These are phyloP conservation scores for Euptelea pleiosperma DNA, from an alignment of 164 flowering plant genomes.

Conservation along the genomic window DNA sequence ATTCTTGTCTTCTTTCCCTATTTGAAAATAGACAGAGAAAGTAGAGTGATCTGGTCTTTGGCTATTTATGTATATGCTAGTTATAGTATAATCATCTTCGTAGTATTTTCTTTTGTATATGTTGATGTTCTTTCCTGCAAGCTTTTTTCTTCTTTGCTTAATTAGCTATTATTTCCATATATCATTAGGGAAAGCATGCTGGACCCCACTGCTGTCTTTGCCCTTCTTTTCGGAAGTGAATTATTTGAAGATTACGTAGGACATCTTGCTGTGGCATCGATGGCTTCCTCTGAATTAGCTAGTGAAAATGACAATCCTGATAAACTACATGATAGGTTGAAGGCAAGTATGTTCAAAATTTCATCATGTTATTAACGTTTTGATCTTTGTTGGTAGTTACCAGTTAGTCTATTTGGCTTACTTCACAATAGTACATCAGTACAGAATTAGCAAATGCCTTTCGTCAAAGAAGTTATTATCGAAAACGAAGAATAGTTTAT, in stretches of 20 bases:
- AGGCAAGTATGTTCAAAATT: constrained; percentile 48
- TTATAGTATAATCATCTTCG: not conserved
- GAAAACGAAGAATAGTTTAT: no score
- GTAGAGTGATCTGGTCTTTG: no score
- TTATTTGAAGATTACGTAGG: constrained; percentile 88
- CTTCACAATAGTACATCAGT: not conserved
- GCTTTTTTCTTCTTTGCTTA: not conserved
- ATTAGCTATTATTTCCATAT: constrained; percentile 1
- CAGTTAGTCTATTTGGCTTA: not conserved
- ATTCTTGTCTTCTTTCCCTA: no score
- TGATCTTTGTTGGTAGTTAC: not conserved
- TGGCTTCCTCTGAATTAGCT: constrained; percentile 77
- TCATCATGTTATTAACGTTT: not conserved
- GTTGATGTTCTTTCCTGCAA: not conserved
- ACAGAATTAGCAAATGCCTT: not conserved
- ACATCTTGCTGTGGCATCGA: constrained; percentile 84
- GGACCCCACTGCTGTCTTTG: constrained; percentile 86
- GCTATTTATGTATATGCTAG: no score
- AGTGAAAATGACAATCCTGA: constrained; percentile 55
- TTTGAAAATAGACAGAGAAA: no score
- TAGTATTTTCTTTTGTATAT: not conserved
- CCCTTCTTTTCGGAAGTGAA: constrained; percentile 94
- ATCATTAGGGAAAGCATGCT: constrained; percentile 72
- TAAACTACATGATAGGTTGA: constrained; percentile 58
- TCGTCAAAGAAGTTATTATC: not conserved